A percentile compares a stretch with the other conserved stretches of the same genome.
Evolutionary conservation across 768 basidiomycete genomes (phyloP).

Genomic region (Candolleomyces eurysporus): DNA sequence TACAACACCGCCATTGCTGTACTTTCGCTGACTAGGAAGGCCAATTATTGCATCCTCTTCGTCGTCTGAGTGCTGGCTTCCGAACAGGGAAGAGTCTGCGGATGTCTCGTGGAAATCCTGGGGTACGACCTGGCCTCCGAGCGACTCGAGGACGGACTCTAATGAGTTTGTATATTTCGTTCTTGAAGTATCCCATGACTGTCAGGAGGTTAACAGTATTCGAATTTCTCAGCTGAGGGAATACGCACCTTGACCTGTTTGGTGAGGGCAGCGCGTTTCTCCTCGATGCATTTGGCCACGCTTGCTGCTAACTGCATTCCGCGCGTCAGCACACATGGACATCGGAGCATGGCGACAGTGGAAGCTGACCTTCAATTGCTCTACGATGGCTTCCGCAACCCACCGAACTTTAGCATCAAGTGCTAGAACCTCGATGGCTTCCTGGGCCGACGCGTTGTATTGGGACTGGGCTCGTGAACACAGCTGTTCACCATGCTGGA

Average conservation of each 20-base stretch:
- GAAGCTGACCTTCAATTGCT: slow-evolving; percentile 65
- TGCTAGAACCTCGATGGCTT: slow-evolving; percentile 68
- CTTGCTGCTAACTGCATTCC: slow-evolving; percentile 58
- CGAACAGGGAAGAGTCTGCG: slow-evolving; percentile 74
- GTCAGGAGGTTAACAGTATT: background rate
- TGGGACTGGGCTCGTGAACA: slow-evolving; percentile 65
- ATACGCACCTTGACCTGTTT: slow-evolving; percentile 59
- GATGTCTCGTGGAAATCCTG: slow-evolving; percentile 72
- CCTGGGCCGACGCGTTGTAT: slow-evolving; percentile 64
- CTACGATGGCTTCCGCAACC: slow-evolving; percentile 69
- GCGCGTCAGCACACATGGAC: background rate
- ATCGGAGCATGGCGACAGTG: background rate
- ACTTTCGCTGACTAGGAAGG: background rate
- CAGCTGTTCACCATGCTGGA: slow-evolving; percentile 74
- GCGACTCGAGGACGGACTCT: slow-evolving; percentile 68
- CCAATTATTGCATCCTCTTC: slow-evolving; percentile 19
- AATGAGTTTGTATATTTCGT: slow-evolving; percentile 58
- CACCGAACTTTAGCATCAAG: slow-evolving; percentile 80
- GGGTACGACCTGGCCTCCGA: slow-evolving; percentile 72
- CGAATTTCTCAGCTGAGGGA: background rate
- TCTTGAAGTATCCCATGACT: slow-evolving; percentile 77
- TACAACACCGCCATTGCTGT: slow-evolving; percentile 14
- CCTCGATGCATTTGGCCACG: slow-evolving; percentile 73
- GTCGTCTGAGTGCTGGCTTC: slow-evolving; percentile 63
- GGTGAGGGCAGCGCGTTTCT: slow-evolving; percentile 60